Percentiles rank a stretch among this genome's conserved stretches.
phyloP scores from a whole-genome alignment of 192 early-diverging fungal species.

The Coemansia sp. region DNA sequence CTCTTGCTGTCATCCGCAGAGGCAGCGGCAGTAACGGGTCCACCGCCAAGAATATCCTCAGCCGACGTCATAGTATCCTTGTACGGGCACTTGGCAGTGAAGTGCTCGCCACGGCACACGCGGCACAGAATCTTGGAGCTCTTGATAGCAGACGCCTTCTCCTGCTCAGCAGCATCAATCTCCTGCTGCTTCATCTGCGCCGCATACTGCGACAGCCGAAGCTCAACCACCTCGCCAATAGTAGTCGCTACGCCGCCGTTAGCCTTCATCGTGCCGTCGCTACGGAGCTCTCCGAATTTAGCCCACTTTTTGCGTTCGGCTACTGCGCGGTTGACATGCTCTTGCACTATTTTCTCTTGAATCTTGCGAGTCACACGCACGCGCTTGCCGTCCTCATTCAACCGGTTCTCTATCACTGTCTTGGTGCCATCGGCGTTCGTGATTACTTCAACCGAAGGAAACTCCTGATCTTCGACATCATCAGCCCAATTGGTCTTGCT shows the following conservation, averaged over 20 bases:
- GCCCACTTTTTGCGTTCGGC: constrained; percentile 79
- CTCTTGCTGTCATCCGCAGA: constrained; percentile 37
- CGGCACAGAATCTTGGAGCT: constrained; percentile 89
- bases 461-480: constrained; percentile 66
- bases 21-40: constrained; percentile 6
- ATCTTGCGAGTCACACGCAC: constrained; percentile 87
- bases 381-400: constrained; percentile 90
- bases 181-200: constrained; percentile 64
- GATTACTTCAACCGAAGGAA: constrained; percentile 25
- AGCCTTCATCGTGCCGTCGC: constrained; percentile 75
- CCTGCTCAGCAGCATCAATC: constrained; percentile 55
- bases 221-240: constrained; percentile 79
- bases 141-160: constrained; percentile 59
- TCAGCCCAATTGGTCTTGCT: constrained; percentile 71
- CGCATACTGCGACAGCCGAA: constrained; percentile 74
- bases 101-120: constrained; percentile 96
- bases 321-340: constrained; percentile 83
- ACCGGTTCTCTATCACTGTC: constrained; percentile 74
- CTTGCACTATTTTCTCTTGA: constrained; percentile 72
- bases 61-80: constrained; percentile 88
- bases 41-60: constrained; percentile 61
- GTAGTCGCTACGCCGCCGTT: constrained; percentile 88
- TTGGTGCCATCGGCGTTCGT: constrained; percentile 76
- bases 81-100: constrained; percentile 96
- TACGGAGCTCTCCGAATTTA: constrained; percentile 78